Conservation (phyloP, 805 yeast species). For the Candida khao-thaluensis region DNA sequence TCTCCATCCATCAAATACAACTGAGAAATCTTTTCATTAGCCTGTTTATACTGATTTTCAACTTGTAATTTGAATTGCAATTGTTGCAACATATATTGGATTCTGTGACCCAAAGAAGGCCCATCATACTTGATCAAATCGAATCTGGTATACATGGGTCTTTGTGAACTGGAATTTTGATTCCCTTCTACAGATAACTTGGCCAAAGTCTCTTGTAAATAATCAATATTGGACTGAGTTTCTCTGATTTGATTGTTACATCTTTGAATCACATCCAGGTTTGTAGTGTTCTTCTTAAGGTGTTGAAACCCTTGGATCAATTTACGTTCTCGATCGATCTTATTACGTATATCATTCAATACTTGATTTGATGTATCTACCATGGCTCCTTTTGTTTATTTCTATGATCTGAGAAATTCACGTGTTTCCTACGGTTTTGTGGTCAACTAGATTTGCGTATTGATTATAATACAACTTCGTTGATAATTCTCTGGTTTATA, state of each 20-base stretch:
- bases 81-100: conserved; percentile 93
- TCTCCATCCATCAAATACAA: conserved; percentile 92
- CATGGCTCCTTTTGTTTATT: background rate
- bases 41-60: conserved; percentile 89
- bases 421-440: no score
- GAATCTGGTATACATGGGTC: conserved; percentile 60
- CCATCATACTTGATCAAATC: conserved; percentile 91
- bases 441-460: no score
- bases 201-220: conserved; percentile 72
- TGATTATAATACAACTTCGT: no score
- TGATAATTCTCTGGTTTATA: no score
- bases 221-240: conserved; percentile 87
- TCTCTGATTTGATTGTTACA: conserved; percentile 90
- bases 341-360: conserved; percentile 69
- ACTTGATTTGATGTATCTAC: conserved; percentile 19
- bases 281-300: conserved; percentile 73
- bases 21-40: conserved; percentile 84
- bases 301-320: conserved; percentile 85
- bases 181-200: conserved; percentile 48
- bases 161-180: conserved; percentile 1
- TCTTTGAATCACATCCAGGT: conserved; percentile 80
- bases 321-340: conserved; percentile 85
- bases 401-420: no score
- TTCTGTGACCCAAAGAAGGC: conserved; percentile 90
- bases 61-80: conserved; percentile 91